Percentiles rank a stretch among this genome's conserved stretches.
Evolutionary conservation across 495 filamentous ascomycete species (phyloP).

Genomic region (Podospora pseudocomata): DNA sequence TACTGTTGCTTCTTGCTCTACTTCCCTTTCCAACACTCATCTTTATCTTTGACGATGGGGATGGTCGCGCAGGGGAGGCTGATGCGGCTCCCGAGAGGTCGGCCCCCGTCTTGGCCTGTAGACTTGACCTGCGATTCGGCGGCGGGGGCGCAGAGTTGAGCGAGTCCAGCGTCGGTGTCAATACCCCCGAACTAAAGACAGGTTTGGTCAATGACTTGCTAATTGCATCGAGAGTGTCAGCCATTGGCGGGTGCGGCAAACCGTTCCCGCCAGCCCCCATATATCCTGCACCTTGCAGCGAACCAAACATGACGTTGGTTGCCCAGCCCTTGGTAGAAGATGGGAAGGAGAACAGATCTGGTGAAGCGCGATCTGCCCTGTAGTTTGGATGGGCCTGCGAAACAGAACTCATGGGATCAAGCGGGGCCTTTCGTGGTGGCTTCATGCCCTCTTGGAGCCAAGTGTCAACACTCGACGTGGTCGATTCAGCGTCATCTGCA

Average conservation of each 20-base stretch:
- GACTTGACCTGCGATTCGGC: conserved; percentile 43
- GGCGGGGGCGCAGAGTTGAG: conserved; percentile 32
- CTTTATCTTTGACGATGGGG: conserved; percentile 26
- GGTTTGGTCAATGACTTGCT: conserved; percentile 32
- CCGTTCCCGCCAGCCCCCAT: conserved; percentile 24
- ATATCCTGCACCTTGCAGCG: conserved; percentile 36
- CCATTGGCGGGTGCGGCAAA: conserved; percentile 27
- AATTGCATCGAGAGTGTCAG: conserved; percentile 38
- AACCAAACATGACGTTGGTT: conserved; percentile 42
- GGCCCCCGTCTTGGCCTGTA: conserved; percentile 38
- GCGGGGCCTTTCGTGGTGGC: conserved; percentile 22
- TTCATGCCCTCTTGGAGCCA: conserved; percentile 46
- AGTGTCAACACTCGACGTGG: conserved; percentile 35
- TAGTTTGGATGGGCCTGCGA: conserved; percentile 23
- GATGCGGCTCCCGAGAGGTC: conserved; percentile 15
- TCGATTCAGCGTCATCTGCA: conserved; percentile 21
- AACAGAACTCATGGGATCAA: conserved; percentile 25
- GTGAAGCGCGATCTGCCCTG: conserved; percentile 31
- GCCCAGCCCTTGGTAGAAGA: conserved; percentile 36
- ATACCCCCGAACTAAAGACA: conserved; percentile 28
- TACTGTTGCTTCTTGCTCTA: conserved; percentile 40
- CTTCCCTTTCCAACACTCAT: conserved; percentile 25
- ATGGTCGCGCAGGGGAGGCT: conserved; percentile 19
- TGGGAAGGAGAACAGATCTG: conserved; percentile 49
- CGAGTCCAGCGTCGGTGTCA: conserved; percentile 14